A percentile compares a stretch with the other conserved stretches of the same genome.
These are phyloP conservation scores for Geotrichum siamense DNA, from an alignment of 1,139 yeast genomes.

Conservation along the genomic window DNA sequence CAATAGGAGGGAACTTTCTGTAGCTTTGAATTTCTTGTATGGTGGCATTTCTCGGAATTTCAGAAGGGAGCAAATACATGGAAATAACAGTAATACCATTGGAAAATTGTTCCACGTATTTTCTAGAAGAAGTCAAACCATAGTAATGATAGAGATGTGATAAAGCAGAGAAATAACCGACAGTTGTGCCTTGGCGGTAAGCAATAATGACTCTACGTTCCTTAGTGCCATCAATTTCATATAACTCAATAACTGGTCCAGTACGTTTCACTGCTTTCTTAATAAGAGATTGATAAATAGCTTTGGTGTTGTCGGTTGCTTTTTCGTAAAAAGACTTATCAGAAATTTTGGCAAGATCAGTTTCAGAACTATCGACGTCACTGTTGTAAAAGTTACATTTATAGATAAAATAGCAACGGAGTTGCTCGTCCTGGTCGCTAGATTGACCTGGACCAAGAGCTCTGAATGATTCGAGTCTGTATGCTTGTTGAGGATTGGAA, in stretches of 20 bases:
- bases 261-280: constrained; percentile 63
- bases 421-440: constrained; percentile 39
- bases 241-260: constrained; percentile 90
- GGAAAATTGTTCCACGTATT: constrained; percentile 89
- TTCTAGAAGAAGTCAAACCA: constrained; percentile 76
- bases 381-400: constrained; percentile 54
- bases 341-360: constrained; percentile 59
- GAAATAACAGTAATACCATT: constrained; percentile 85
- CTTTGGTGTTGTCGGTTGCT: constrained; percentile 73
- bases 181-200: constrained; percentile 74
- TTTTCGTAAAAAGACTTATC: constrained; percentile 74
- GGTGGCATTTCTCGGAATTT: constrained; percentile 35
- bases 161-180: constrained; percentile 82
- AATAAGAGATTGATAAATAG: constrained; percentile 66
- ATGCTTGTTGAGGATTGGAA: constrained; percentile 43
- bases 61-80: constrained; percentile 64
- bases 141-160: constrained; percentile 86
- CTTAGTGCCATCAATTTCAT: constrained; percentile 65
- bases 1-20: constrained; percentile 43
- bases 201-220: constrained; percentile 89
- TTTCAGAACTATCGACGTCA: constrained; percentile 36
- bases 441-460: constrained; percentile 46
- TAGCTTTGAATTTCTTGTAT: constrained; percentile 32
- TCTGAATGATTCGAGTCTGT: constrained; percentile 78
- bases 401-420: constrained; percentile 82